Conservation (phyloP, 768 basidiomycete species). For the Naematelia encephala region DNA sequence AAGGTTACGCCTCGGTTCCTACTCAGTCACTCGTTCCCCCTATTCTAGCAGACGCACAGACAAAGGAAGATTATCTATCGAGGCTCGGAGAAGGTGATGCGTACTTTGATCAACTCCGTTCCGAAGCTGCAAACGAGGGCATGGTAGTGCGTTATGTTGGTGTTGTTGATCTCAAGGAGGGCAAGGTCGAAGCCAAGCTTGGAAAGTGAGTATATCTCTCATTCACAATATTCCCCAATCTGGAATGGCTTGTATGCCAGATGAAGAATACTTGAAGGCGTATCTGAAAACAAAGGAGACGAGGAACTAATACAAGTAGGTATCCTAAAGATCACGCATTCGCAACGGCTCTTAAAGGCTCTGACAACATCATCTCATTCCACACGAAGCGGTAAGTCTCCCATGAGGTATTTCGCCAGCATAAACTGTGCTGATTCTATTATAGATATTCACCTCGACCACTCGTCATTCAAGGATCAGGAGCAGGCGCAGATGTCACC, state of each 20-base stretch:
- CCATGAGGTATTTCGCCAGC: neutral
- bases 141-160: constrained; percentile 91
- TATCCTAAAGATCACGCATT: constrained; percentile 89
- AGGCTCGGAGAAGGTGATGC: constrained; percentile 78
- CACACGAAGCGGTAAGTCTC: constrained; percentile 67
- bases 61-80: constrained; percentile 77
- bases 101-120: constrained; percentile 71
- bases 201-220: constrained; percentile 63
- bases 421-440: neutral
- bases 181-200: constrained; percentile 77
- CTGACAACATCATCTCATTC: constrained; percentile 98
- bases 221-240: neutral
- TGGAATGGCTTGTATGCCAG: too few relatives aligned
- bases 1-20: constrained; percentile 74
- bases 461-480: constrained; percentile 89
- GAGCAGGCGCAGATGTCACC: constrained; percentile 96
- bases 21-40: constrained; percentile 82
- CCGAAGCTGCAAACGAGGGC: constrained; percentile 71
- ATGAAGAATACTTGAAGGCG: too few relatives aligned
- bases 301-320: constrained; percentile 53
- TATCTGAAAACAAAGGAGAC: neutral
- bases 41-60: constrained; percentile 63
- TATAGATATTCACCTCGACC: constrained; percentile 75
- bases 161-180: constrained; percentile 74
- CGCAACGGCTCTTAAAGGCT: constrained; percentile 89